Conservation (phyloP, 169 alveolate genomes). For the Perkinsus chesapeaki region DNA sequence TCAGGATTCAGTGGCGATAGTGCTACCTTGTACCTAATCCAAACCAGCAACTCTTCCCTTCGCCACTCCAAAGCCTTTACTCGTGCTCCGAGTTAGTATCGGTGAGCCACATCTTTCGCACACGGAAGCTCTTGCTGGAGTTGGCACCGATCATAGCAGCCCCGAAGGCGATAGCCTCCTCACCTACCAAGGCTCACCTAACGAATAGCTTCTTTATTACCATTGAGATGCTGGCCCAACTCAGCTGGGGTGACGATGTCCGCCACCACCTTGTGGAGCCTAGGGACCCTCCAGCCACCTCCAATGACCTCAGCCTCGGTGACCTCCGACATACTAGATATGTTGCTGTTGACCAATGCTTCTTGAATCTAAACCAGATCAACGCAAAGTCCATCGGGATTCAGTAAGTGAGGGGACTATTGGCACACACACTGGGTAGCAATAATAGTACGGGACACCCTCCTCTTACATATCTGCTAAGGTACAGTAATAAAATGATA, state of each 20-base stretch:
- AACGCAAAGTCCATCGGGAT: no score
- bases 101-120: conserved; percentile 7
- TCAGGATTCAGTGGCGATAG: background rate
- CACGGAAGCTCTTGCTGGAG: conserved; percentile 23
- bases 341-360: background rate
- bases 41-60: no score
- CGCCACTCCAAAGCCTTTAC: background rate
- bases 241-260: conserved; percentile 1
- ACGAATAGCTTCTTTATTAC: background rate
- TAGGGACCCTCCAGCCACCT: conserved; percentile 38
- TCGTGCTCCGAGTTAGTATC: conserved; percentile 11
- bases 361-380: background rate
- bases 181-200: background rate
- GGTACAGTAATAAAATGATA: no score
- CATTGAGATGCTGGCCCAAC: conserved; percentile 27
- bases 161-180: conserved; percentile 40
- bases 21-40: background rate
- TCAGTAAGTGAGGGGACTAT: no score
- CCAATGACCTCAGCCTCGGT: conserved; percentile 33
- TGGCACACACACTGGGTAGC: no score
- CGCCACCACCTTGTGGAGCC: conserved; percentile 9
- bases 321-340: background rate
- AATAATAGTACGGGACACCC: no score
- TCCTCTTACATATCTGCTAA: no score
- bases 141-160: conserved; percentile 39